Evolutionary conservation across 1,284 basidiomycete genomes (phyloP), one percentile per base, ranked within the genome.

Genomic region (Heliocybe sulcata): DNA sequence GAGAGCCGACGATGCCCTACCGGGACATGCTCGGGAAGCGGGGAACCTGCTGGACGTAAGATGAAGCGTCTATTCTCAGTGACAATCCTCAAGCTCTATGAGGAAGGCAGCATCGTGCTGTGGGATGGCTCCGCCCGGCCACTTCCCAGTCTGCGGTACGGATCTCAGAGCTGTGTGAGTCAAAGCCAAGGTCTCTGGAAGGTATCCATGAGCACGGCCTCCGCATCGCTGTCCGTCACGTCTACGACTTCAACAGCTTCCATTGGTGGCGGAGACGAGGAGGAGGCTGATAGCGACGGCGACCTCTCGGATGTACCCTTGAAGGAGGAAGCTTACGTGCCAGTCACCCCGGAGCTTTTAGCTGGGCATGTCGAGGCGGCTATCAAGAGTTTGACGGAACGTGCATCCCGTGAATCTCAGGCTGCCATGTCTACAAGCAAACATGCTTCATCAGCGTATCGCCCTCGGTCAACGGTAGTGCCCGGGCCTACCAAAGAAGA

Each of bases 31-130:
- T 16, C 38, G 3, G 19, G 38, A 3, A 16, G 38, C 38, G 14
- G 27, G 23, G 47, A 49, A 22, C 22, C 22, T 6, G 23, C 25
- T 25, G 27, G 14, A 22, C 12, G 16, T 20, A 83, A 82, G 66
- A 76, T 80, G 66, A 87, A 86, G 61, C 75, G 82, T 11, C 72
- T 90, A 1, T 90, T 87, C 65, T 66, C 69, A 20, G 79, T 76
- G 69, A 81, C 82, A 0, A 72, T 89, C 53, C 68, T 79, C n/a
- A 77, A 82, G 62, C 69, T 90, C 19, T 73, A 80, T 54, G 72
- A 78, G 54, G 87, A 88, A 55, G 87, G 87, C 10, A 80, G 76
- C 58, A 81, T 89, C 54, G 72, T 87, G 0, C 64, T 87, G 2
- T 87, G 83, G 81, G 79, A 85, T 55, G 83, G 83, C 0, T 77